A percentile compares a stretch with the other conserved stretches of the same genome.
phyloP scores from a whole-genome alignment of 257 asterid genomes.

The Forsythia viridissima region DNA sequence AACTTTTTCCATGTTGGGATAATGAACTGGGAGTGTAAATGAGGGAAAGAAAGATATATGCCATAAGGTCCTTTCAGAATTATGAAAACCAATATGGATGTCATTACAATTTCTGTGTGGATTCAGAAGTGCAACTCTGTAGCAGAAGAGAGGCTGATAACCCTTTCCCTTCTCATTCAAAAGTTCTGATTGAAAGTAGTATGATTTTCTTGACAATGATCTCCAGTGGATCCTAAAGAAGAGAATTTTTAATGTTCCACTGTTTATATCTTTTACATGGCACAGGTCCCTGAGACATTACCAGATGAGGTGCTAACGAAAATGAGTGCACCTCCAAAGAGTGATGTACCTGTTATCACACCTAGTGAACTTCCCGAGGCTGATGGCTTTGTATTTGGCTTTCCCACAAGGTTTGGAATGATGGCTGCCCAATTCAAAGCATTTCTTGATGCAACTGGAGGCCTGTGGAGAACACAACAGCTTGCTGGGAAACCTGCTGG shows the following conservation, averaged over 20 bases:
- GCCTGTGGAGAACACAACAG: conserved; percentile 80
- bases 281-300: conserved; percentile 74
- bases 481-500: conserved; percentile 96
- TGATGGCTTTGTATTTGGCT: conserved; percentile 78
- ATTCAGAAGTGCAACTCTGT: not conserved
- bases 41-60: not conserved
- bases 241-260: not conserved
- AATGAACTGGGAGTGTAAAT: not conserved
- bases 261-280: not conserved
- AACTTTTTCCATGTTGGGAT: not conserved
- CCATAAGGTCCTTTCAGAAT: not conserved
- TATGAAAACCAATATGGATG: not conserved
- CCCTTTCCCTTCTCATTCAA: not conserved
- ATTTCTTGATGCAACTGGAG: conserved; percentile 79
- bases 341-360: conserved; percentile 57
- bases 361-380: conserved; percentile 69
- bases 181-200: not conserved
- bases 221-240: not conserved
- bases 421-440: conserved; percentile 92
- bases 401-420: conserved; percentile 85
- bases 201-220: not conserved
- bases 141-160: not conserved
- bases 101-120: not conserved
- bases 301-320: conserved; percentile 67
- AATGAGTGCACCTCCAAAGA: conserved; percentile 84